These are phyloP conservation scores for Eucalyptus tenuipes DNA, from an alignment of 345 rosid species.

Conservation along the genomic window DNA sequence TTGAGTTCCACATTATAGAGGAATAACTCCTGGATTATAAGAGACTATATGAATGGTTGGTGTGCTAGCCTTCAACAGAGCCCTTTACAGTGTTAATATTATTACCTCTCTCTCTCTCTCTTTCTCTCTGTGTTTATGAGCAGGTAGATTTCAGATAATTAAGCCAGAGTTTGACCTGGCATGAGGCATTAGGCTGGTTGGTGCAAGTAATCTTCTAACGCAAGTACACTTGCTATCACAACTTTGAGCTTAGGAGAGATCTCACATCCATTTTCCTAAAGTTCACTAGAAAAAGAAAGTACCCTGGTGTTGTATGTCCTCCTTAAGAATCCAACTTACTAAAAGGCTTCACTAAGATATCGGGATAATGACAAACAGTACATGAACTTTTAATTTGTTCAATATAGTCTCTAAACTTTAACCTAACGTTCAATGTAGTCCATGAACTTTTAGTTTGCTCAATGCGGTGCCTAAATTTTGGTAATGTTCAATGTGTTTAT, in stretches of 20 bases:
- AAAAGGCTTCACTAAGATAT: not conserved
- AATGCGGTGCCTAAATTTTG: no score
- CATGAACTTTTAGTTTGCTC: no score
- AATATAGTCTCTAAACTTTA: fast-evolving
- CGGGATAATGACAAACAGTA: fast-evolving
- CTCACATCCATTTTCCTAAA: not conserved
- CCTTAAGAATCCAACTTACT: not conserved
- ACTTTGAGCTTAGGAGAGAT: not conserved
- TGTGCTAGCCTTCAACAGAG: not conserved
- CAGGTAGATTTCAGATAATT: not conserved
- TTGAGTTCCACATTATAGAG: not conserved
- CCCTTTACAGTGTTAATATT: not conserved
- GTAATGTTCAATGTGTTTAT: no score
- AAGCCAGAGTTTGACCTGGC: not conserved
- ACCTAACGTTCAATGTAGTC: fast-evolving
- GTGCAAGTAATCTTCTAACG: not conserved
- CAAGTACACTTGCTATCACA: not conserved
- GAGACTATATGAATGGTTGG: not conserved
- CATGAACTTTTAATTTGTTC: no score
- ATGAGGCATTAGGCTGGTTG: not conserved
- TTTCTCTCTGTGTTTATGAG: not conserved
- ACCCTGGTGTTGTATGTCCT: not conserved
- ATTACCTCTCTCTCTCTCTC: not conserved
- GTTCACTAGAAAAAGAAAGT: not conserved
- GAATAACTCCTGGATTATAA: not conserved